Conservation (phyloP, 805 yeast species). For the Ogataea haglerorum region DNA sequence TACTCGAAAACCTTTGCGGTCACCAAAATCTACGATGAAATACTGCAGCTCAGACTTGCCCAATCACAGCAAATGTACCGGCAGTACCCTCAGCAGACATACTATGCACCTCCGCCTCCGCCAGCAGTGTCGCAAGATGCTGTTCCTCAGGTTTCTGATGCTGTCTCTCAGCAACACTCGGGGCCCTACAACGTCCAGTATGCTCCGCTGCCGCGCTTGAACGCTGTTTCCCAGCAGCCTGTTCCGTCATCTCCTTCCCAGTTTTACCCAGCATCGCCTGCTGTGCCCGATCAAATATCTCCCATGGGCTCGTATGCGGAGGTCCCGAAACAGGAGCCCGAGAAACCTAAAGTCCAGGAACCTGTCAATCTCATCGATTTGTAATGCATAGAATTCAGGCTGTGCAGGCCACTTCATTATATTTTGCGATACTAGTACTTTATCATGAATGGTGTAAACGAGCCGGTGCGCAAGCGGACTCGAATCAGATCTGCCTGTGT, state of each 20-base stretch:
- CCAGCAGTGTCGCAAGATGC: not conserved
- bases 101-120: not conserved
- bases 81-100: not conserved
- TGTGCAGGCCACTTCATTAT: slow-evolving; percentile 3
- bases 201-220: slow-evolving; percentile 12
- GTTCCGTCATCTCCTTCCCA: slow-evolving; percentile 15
- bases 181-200: slow-evolving; percentile 11
- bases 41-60: slow-evolving; percentile 54
- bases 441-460: not conserved
- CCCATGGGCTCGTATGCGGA: not conserved
- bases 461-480: slow-evolving; percentile 26
- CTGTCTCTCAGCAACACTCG: slow-evolving; percentile 1
- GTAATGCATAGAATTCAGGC: slow-evolving; percentile 8
- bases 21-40: slow-evolving; percentile 69
- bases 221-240: slow-evolving; percentile 1
- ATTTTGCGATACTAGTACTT: not conserved
- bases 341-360: slow-evolving; percentile 10
- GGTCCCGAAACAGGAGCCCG: not conserved
- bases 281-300: slow-evolving; percentile 1
- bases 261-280: slow-evolving; percentile 13
- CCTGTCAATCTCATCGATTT: slow-evolving; percentile 24
- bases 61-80: slow-evolving; percentile 15
- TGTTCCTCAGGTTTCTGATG: not conserved
- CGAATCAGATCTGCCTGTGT: slow-evolving; percentile 41
- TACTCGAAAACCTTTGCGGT: slow-evolving; percentile 77